Base-by-base conservation (phyloP, 2,329 filamentous ascomycete genomes). In the Helotiales sp. region DNA sequence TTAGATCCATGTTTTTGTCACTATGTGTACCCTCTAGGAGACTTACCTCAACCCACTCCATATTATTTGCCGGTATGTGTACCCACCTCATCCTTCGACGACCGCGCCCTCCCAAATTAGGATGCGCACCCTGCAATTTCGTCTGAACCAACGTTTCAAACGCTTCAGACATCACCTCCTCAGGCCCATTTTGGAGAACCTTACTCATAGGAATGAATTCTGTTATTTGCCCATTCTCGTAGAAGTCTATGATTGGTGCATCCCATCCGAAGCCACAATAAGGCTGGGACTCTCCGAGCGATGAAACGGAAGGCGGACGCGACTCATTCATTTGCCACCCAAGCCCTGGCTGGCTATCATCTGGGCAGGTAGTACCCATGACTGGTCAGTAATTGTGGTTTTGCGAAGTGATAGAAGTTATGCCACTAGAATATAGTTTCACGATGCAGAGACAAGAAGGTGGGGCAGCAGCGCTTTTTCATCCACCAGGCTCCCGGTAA, bases 181-280 rank as follows among this genome's bases (percentile, higher is more conserved):
- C 48, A 25, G 48, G 27, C 25, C 19, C 30, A 33, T 22, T 12
- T 8, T 31, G 4, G 13, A 51, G 48, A 9, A 51, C 33, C 9
- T 36, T 22, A 9, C 33, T 31, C 22, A 51, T 19, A 9, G 48
- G 30, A 19, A 30, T 30, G 22, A 51, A 51, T 24, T 36, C 33
- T 3, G 48, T 51, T 5, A 51, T 36, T 24, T 51, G 36, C 12
- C 33, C 48, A 15, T 51, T 22, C 12, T 24, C 48, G 15, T 33
- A 51, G 30, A 51, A 51, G 30, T 51, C 48, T 3, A 51, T 31
- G 31, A 51, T 51, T 12, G 48, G 48, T n/a, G 48, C 48, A 17
- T 51, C 17, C n/a, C 19, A 25, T 13, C 31, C 31, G 17, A 51
- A 51, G 12, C 31, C 31, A 12, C 31, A 34, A 12, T 34, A 34